Evolutionary conservation across 2,329 filamentous ascomycete genomes (phyloP).

Genomic region (Pyrenophora graminea): DNA sequence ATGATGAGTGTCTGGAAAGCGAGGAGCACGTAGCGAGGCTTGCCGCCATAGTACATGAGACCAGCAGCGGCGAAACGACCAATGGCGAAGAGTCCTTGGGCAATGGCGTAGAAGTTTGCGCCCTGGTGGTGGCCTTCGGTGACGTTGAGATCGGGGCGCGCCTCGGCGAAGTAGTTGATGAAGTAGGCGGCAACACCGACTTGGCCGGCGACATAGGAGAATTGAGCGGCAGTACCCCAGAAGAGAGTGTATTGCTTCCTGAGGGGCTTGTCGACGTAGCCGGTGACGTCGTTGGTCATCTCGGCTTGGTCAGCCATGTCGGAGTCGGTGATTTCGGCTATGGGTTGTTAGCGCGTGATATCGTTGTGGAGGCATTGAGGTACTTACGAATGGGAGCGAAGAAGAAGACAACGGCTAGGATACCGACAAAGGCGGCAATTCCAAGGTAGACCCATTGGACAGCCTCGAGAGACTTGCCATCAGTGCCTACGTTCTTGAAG

Average conservation of each 20-base stretch:
- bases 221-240: slow-evolving; percentile 47
- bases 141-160: slow-evolving; percentile 34
- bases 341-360: neutral
- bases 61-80: slow-evolving; percentile 46
- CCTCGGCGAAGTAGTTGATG: slow-evolving; percentile 47
- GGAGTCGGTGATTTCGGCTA: slow-evolving; percentile 70
- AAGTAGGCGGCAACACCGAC: slow-evolving; percentile 61
- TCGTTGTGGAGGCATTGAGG: neutral
- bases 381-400: slow-evolving; percentile 54
- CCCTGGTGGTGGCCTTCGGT: slow-evolving; percentile 39
- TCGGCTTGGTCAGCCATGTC: slow-evolving; percentile 59
- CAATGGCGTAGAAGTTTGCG: slow-evolving; percentile 47
- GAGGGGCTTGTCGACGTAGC: slow-evolving; percentile 64
- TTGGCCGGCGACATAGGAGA: slow-evolving; percentile 59
- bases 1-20: slow-evolving; percentile 44
- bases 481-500: slow-evolving; percentile 66
- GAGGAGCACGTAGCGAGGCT: slow-evolving; percentile 46
- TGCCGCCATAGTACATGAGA: slow-evolving; percentile 42
- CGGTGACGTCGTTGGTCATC: slow-evolving; percentile 49
- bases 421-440: slow-evolving; percentile 72
- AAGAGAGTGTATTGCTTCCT: slow-evolving; percentile 60
- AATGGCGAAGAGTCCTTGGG: slow-evolving; percentile 44
- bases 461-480: slow-evolving; percentile 61
- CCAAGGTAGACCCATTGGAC: slow-evolving; percentile 84
- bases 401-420: slow-evolving; percentile 69